Base-by-base conservation (phyloP, 768 basidiomycete genomes). In the Psilocybe sp. region DNA sequence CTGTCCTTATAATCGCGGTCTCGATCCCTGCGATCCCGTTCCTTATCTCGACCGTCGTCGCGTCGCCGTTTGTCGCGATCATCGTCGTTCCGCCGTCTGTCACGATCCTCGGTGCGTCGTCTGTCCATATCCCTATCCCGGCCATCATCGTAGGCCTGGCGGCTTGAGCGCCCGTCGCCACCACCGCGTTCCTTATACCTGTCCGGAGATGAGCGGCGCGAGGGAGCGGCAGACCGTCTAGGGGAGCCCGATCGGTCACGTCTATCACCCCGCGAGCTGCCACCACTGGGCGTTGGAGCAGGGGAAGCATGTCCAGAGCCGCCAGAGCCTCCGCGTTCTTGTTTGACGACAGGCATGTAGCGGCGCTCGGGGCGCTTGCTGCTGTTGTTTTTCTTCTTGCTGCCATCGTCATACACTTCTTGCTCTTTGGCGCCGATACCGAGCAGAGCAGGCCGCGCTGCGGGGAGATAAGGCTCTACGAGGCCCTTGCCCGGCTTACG, bases 391-490 rank as follows among this genome's bases (percentile, higher is more conserved):
- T 73, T 78, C 69, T 74, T 81, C 64, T 64, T 74, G 59, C 71
- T 81, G 15, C 87, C 88, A 52, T 89, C 83, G 50, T 91, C 87
- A 4, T 80, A 76, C 0, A 79, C 75, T 59, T 88, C 84, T 56
- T 79, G 77, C 59, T 95, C 89, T 62, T 97, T 98, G 2, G 97
- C 97, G 2, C 97, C 95, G 23, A 99, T 87, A 0, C 96, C 97
- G 9, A 98, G 70, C 11, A 98, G 68, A 0, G 93, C 85, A 0
- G 96, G 94, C 13, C 97, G 79, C 2, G 89, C 73, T 47, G 77
- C 71, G 0, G 97, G 97, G 0, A 95, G 69, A 64, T 92, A 94
- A 1, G 94, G 87, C 57, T 92, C 82, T 2, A 81, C 75, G 13
- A 83, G 64, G 2, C 83, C 88, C 52, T 80, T 77, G 13, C 82